Base-by-base conservation (phyloP, 2,329 filamentous ascomycete species). In the Arthrobotrys sphaeroides region DNA sequence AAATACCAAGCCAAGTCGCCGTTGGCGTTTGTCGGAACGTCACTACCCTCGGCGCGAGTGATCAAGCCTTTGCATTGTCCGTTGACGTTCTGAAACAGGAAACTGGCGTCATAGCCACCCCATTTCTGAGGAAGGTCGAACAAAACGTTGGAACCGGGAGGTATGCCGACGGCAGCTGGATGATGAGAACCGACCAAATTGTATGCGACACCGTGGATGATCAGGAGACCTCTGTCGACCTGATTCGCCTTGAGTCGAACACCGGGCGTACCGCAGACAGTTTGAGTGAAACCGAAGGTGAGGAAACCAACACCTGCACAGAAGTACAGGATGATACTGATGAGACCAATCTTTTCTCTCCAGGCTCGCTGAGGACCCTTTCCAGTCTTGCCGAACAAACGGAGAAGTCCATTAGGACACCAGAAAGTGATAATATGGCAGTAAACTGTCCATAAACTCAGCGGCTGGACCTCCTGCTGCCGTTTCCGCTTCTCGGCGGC, bases 21-120 rank as follows among this genome's bases (percentile, higher is more conserved):
- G 61, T 90, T 84, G 24, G 82, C 83, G 81, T 96, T 90, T 4
- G 90, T 91, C 0, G 94, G 93, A 6, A 99, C 89, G 79, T 93
- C 90, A 0, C 94, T 96, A 66, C 85, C 85, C 0, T 86, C 81
- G 0, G 90, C 88, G 5, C 86, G 83, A 0, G 88, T 96, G 81
- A 99, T 97, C 68, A 98, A 83, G 7, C 87, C 91, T 84, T 98
- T 99, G 87, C 95, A 99, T 77, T 91, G 91, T 53, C 95, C 96
- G 80, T 99, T 99, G 82, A 99, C 95, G 78, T 98, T 96, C 82
- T 99, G 95, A 84, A 99, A 99, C 81, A 99, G 84, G 82, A 99
- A 99, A 81, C 94, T 98, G 70, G 92, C 94, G 81, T 99, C 96
- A 82, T 91, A 88, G n/a, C 94, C 95, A 66, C 90, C 90, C 79